Evolutionary conservation across 2,329 filamentous ascomycete species (phyloP).

Genomic region (Phyllosticta capitalensis): DNA sequence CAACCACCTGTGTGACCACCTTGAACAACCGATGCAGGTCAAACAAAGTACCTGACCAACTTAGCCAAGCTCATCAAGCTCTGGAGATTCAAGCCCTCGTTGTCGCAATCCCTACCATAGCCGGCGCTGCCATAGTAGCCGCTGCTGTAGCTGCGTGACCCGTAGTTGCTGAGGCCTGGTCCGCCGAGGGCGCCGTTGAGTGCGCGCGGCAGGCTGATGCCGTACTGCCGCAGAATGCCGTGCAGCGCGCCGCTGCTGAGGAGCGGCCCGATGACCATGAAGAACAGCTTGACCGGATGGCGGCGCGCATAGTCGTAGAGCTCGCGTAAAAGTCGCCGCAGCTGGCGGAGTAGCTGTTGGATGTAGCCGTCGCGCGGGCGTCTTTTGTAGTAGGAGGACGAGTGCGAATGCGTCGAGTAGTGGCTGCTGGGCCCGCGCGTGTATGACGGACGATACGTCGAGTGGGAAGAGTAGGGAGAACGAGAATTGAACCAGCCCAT

Average conservation of each 20-base stretch:
- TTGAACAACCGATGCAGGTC: background rate
- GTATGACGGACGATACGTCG: conserved; percentile 24
- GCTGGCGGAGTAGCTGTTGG: conserved; percentile 59
- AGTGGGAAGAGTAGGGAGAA: conserved; percentile 19
- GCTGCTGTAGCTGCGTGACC: conserved; percentile 18
- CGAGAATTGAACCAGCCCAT: conserved; percentile 31
- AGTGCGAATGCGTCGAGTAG: conserved; percentile 20
- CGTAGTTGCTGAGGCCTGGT: conserved; percentile 14
- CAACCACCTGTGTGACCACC: background rate
- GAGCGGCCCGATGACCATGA: conserved; percentile 80
- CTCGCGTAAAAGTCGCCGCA: conserved; percentile 71
- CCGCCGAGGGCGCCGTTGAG: conserved; percentile 34
- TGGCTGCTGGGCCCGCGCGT: conserved; percentile 17
- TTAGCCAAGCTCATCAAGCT: conserved; percentile 10
- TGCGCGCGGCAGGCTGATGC: conserved; percentile 60
- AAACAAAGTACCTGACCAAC: conserved; percentile 8
- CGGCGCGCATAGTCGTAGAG: conserved; percentile 71
- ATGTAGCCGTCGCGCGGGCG: conserved; percentile 70
- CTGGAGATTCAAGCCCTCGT: conserved; percentile 7
- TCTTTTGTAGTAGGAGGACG: conserved; percentile 64
- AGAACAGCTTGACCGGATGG: conserved; percentile 82
- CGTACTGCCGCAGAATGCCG: conserved; percentile 68
- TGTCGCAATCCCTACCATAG: conserved; percentile 26
- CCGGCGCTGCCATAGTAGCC: conserved; percentile 39
- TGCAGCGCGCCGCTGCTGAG: conserved; percentile 74